These are phyloP conservation scores for Nicotiana sylvestris DNA, from an alignment of 257 asterid genomes.

Conservation along the genomic window DNA sequence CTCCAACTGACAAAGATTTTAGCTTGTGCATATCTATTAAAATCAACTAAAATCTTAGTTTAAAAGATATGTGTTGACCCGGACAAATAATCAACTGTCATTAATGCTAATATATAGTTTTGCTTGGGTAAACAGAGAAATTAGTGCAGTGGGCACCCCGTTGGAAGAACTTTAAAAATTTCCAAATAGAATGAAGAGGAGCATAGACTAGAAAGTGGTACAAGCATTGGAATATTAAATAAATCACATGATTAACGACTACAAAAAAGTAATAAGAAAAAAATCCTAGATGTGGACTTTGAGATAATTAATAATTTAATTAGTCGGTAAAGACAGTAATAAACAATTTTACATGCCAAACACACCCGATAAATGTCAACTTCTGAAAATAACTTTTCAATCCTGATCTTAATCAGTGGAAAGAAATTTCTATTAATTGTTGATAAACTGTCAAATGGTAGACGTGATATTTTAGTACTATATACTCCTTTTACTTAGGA, in stretches of 20 bases:
- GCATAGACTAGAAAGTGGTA: neutral
- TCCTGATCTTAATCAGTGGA: too few relatives aligned
- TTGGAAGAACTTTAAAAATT: neutral
- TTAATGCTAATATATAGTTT: neutral
- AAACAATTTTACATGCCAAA: neutral
- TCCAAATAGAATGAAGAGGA: neutral
- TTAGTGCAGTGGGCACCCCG: neutral
- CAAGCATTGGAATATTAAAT: neutral
- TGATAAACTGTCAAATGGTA: neutral
- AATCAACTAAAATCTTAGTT: neutral
- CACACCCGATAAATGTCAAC: neutral
- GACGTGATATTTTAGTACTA: neutral
- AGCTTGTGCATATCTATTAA: neutral
- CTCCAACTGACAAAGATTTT: neutral
- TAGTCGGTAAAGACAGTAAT: neutral
- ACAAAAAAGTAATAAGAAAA: neutral
- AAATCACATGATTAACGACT: neutral
- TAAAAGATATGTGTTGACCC: neutral
- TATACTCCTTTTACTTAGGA: neutral
- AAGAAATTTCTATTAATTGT: neutral
- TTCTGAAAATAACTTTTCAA: neutral
- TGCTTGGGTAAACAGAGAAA: neutral
- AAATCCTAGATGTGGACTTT: neutral
- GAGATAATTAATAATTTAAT: neutral
- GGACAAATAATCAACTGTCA: neutral